Evolutionary conservation across 2,329 filamentous ascomycete species (phyloP).

Genomic region (Fusarium sp.): DNA sequence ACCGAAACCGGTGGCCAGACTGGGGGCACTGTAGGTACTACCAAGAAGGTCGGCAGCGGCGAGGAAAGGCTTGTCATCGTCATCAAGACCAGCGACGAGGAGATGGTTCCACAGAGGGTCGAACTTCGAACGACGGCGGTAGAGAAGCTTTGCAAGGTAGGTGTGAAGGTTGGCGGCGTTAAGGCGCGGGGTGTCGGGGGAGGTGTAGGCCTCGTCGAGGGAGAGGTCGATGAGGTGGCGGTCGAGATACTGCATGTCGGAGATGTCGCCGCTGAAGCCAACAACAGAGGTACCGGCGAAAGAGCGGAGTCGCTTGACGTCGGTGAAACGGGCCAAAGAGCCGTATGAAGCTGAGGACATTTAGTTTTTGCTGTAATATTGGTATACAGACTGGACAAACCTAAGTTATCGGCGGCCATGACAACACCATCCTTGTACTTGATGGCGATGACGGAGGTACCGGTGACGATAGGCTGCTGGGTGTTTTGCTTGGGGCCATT

Average conservation of each 20-base stretch:
- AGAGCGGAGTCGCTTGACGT: constrained; percentile 92
- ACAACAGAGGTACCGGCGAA: constrained; percentile 88
- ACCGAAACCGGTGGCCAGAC: constrained; percentile 93
- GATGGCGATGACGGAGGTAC: constrained; percentile 92
- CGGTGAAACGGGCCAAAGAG: constrained; percentile 94
- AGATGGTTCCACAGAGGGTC: constrained; percentile 98
- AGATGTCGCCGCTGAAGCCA: constrained; percentile 96
- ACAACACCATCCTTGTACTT: constrained; percentile 98
- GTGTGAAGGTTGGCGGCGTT: constrained; percentile 96
- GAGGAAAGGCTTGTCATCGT: constrained; percentile 84
- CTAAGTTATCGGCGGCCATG: constrained; percentile 96
- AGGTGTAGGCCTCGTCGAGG: constrained; percentile 87
- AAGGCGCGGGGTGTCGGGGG: constrained; percentile 64
- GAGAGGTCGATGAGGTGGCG: constrained; percentile 88
- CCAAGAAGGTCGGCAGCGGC: constrained; percentile 92
- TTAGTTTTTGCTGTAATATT: constrained; percentile 16
- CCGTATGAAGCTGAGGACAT: constrained; percentile 85
- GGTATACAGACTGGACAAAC: constrained; percentile 62
- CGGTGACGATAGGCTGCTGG: constrained; percentile 92
- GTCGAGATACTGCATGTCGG: constrained; percentile 99
- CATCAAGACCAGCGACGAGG: constrained; percentile 89
- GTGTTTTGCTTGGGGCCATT: constrained; percentile 84
- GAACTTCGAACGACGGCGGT: constrained; percentile 94
- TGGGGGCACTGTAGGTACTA: constrained; percentile 89
- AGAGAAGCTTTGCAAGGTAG: constrained; percentile 95